Evolutionary conservation across 2,329 filamentous ascomycete species (phyloP).

Genomic region (Colletotrichum falcatum): DNA sequence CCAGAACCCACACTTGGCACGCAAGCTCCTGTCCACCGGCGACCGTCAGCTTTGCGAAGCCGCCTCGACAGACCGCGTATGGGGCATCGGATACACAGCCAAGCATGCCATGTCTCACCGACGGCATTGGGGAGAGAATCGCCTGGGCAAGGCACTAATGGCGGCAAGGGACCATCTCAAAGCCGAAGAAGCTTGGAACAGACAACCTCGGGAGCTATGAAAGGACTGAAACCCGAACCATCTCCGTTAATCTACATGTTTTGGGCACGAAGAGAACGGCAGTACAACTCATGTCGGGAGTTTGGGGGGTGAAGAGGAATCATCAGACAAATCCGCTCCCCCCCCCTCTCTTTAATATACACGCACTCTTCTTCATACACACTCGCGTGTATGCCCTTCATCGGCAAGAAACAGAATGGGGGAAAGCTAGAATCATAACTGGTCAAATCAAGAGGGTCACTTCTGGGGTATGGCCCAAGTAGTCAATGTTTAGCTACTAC

Average conservation of each 20-base stretch:
- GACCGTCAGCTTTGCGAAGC: slow-evolving; percentile 49
- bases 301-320: too few relatives aligned
- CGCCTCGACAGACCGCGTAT: slow-evolving; percentile 48
- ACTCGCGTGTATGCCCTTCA: too few relatives aligned
- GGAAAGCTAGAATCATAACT: too few relatives aligned
- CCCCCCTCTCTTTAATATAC: too few relatives aligned
- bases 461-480: too few relatives aligned
- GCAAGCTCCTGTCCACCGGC: slow-evolving; percentile 49
- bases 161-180: slow-evolving; percentile 5
- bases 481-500: too few relatives aligned
- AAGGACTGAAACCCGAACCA: neutral
- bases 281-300: too few relatives aligned
- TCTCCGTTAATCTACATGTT: neutral
- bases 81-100: neutral
- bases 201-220: neutral
- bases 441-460: too few relatives aligned
- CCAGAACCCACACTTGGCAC: slow-evolving; percentile 46
- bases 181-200: neutral
- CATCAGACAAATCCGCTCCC: too few relatives aligned
- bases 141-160: slow-evolving; percentile 13
- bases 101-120: slow-evolving; percentile 15
- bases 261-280: too few relatives aligned
- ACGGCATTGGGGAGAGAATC: slow-evolving; percentile 3
- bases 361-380: too few relatives aligned
- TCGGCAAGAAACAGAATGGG: too few relatives aligned